A percentile compares a stretch with the other conserved stretches of the same genome.
Evolutionary conservation across 129 eudicot genomes (phyloP).

Genomic region (Silybum marianum): DNA sequence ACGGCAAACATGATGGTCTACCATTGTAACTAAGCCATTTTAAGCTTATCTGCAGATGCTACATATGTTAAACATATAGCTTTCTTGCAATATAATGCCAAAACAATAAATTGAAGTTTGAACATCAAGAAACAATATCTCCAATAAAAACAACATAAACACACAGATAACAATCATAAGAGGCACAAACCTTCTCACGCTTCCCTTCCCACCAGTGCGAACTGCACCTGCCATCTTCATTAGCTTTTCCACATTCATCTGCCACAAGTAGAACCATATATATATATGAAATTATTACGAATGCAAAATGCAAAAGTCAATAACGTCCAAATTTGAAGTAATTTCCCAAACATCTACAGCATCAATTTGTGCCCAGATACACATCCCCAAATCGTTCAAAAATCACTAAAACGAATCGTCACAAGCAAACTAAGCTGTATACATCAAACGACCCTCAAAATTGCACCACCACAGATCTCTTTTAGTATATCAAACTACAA

Average conservation of each 20-base stretch:
- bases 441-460: not conserved
- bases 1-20: not conserved
- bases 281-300: not conserved
- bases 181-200: constrained; percentile 58
- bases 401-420: not conserved
- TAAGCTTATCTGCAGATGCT: not conserved
- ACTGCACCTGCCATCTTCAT: constrained; percentile 88
- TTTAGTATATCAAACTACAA: not conserved
- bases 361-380: not conserved
- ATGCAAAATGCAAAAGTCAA: not conserved
- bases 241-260: constrained; percentile 85
- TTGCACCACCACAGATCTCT: not conserved
- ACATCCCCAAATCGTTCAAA: not conserved
- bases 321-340: not conserved
- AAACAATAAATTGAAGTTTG: not conserved
- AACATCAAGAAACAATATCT: not conserved
- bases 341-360: not conserved
- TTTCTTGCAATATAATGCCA: not conserved
- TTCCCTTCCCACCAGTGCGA: constrained; percentile 79
- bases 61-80: not conserved
- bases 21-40: not conserved
- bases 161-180: not conserved
- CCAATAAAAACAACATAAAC: not conserved
- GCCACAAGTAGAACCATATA: not conserved
- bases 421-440: not conserved